Evolutionary conservation across 2,329 filamentous ascomycete genomes (phyloP).

Genomic region (Nothopassalora personata): DNA sequence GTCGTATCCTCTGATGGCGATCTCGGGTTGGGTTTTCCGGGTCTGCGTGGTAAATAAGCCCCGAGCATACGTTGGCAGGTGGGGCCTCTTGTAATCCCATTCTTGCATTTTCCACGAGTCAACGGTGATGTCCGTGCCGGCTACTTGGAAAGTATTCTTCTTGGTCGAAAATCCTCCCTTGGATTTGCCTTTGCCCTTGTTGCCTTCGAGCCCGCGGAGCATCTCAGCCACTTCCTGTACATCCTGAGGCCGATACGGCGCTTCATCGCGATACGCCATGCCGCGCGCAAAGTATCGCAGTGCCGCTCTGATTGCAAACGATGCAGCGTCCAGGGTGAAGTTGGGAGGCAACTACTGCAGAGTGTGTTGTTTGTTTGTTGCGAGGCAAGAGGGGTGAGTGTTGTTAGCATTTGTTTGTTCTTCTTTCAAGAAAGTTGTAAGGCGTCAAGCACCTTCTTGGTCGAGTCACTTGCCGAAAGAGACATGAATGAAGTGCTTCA

Average conservation of each 20-base stretch:
- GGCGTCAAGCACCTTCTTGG: not conserved
- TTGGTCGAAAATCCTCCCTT: slow-evolving; percentile 64
- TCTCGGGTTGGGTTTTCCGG: slow-evolving; percentile 62
- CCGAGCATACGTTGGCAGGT: slow-evolving; percentile 86
- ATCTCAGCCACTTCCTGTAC: slow-evolving; percentile 61
- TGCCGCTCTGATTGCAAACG: not conserved
- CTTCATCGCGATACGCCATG: slow-evolving; percentile 51
- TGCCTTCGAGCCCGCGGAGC: slow-evolving; percentile 58
- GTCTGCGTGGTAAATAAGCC: slow-evolving; percentile 84
- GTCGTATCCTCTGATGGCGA: slow-evolving; percentile 86
- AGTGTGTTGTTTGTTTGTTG: not conserved
- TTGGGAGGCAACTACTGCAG: not conserved
- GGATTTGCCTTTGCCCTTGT: slow-evolving; percentile 46
- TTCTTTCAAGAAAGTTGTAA: not conserved
- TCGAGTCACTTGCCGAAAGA: not conserved
- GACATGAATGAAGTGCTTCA: not conserved
- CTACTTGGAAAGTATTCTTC: slow-evolving; percentile 70
- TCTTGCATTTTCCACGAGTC: slow-evolving; percentile 93
- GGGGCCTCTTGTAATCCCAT: slow-evolving; percentile 86
- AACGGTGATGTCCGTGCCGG: slow-evolving; percentile 62
- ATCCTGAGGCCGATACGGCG: slow-evolving; percentile 66
- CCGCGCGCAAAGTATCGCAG: not conserved
- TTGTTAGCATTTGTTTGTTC: not conserved
- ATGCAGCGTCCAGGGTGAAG: not conserved
- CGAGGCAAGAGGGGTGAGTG: not conserved